Evolutionary conservation across 805 yeast genomes (phyloP).

Genomic region (Cyberlindnera petersonii): DNA sequence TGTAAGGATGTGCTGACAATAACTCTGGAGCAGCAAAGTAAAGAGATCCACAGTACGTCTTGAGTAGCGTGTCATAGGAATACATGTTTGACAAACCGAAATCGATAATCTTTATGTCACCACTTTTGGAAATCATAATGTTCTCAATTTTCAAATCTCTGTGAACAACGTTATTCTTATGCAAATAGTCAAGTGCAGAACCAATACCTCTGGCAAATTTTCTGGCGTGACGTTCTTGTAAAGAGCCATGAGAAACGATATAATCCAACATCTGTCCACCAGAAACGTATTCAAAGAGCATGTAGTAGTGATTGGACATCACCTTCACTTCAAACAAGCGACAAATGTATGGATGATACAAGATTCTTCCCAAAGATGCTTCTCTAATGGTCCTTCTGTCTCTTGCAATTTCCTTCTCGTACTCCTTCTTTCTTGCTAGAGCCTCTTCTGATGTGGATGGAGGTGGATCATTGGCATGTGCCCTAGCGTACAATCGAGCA

Average conservation of each 20-base stretch:
- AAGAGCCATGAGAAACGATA: conserved; percentile 91
- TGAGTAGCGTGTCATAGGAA: conserved; percentile 64
- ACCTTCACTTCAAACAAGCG: conserved; percentile 89
- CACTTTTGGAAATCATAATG: conserved; percentile 88
- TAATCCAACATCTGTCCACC: conserved; percentile 98
- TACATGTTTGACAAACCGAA: conserved; percentile 91
- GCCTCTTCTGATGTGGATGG: conserved; percentile 56
- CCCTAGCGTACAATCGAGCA: conserved; percentile 67
- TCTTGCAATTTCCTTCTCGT: conserved; percentile 79
- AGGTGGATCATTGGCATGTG: conserved; percentile 66
- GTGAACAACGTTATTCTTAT: conserved; percentile 90
- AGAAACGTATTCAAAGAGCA: conserved; percentile 93
- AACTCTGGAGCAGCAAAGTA: conserved; percentile 99
- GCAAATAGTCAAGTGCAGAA: conserved; percentile 90
- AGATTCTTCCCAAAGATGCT: conserved; percentile 86
- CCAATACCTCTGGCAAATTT: conserved; percentile 94
- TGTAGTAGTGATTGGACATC: conserved; percentile 94
- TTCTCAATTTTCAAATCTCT: conserved; percentile 96
- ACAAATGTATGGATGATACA: conserved; percentile 91
- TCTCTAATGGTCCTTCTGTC: conserved; percentile 92
- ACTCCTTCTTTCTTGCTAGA: conserved; percentile 60
- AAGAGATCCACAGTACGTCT: conserved; percentile 94
- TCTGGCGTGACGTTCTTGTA: conserved; percentile 91
- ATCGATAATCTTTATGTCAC: conserved; percentile 93
- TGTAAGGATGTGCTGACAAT: conserved; percentile 84